Conservation (phyloP, 345 rosid genomes). For the Mangifera indica region DNA sequence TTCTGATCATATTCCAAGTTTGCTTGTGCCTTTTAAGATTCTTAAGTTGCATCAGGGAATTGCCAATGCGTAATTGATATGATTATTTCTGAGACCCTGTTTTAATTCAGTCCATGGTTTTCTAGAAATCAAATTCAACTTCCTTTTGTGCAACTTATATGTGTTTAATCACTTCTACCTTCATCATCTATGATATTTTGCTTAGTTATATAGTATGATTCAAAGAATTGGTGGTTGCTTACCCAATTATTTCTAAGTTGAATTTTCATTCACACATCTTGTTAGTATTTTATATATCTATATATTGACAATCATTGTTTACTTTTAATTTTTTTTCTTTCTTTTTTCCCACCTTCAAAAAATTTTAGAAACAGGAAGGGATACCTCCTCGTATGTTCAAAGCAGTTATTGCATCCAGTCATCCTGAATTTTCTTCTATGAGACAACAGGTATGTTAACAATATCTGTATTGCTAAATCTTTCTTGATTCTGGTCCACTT, state of each 20-base stretch:
- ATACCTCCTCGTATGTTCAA: conserved; percentile 97
- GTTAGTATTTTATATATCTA: not conserved
- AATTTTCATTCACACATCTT: not conserved
- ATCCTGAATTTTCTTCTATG: conserved; percentile 90
- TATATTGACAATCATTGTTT: not conserved
- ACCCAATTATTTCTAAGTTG: not conserved
- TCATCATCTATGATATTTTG: too few species aligned
- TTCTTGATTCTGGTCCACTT: not conserved
- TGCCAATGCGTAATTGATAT: conserved; percentile 2
- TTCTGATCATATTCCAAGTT: conserved; percentile 4
- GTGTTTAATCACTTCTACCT: not conserved
- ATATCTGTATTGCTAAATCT: not conserved
- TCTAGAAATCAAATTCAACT: not conserved
- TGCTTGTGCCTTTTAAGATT: not conserved
- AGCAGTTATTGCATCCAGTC: conserved; percentile 91
- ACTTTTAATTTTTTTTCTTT: conserved; percentile 1
- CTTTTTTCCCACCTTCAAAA: not conserved
- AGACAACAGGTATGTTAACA: conserved; percentile 77
- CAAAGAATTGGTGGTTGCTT: not conserved
- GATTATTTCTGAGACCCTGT: not conserved
- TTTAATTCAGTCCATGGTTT: not conserved
- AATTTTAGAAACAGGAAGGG: conserved; percentile 81
- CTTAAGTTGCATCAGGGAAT: not conserved
- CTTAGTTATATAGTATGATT: not conserved
- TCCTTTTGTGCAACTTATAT: not conserved